Evolutionary conservation across 139 green algal genomes (phyloP), one percentile per base, ranked within the genome.

Genomic region (Chlorella sp.): DNA sequence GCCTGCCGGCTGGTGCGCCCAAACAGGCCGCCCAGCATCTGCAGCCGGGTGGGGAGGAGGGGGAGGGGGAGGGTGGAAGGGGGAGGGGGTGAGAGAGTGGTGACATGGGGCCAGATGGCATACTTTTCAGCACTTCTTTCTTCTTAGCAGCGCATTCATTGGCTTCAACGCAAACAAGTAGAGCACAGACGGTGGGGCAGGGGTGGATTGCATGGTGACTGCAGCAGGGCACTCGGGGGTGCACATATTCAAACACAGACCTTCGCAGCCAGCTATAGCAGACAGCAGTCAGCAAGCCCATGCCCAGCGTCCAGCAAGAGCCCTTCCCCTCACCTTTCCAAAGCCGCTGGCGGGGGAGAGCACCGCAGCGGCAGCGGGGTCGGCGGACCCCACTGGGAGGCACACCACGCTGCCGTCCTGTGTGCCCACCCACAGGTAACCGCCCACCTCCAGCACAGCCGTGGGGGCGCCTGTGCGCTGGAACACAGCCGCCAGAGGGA

Each of bases 11-110:
- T 28, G 11, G n/a, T 11, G 5, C 53, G 69, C 3, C 66, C 79
- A 75, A 89, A 89, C 42, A 92, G 66, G n/a, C 89, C 89, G 26
- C 89, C 85, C 21, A 92, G 36, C 64, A 90, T 36, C 87, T 90
- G 87, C 61, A 66, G 19, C 0, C 5, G 15, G 37, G 4, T 36
- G 12, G 71, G 32, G 71, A 21, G n/a, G 71, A 28, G 71, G 71
- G 3, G n/a, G 71, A 2, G 30, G 71, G 78, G 4, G 78, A 21
- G 5, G 14, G 75, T 4, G 26, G 34, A 39, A 28, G 71, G 1
- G 14, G 14, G 34, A 42, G 73, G 73, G 69, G 26, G 28, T 24
- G 5, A n/a, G n/a, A n/a, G 48, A 9, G 48, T 57, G n/a, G n/a
- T n/a, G n/a, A n/a, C n/a, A n/a, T n/a, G n/a, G n/a, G n/a, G n/a